Conservation (phyloP, 2,329 filamentous ascomycete species). For the Aspergillus pseudoglaucus region DNA sequence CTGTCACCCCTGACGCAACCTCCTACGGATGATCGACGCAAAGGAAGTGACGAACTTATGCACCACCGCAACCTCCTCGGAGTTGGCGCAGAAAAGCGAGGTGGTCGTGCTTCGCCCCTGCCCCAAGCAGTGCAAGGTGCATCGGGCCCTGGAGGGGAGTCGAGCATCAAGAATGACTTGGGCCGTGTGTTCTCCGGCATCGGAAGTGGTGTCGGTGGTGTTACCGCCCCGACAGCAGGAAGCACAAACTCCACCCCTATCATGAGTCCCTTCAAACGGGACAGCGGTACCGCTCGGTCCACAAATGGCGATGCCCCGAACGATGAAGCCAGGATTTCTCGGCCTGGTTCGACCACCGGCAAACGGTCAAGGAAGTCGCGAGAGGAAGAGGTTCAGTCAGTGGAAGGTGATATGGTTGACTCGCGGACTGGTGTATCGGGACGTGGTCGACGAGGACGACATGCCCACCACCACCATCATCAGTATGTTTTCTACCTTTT, state of each 20-base stretch:
- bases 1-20: conserved; percentile 20
- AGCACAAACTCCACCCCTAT: conserved; percentile 51
- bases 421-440: conserved; percentile 54
- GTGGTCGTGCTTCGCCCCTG: conserved; percentile 76
- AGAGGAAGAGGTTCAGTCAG: conserved; percentile 61
- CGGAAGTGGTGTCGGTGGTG: conserved; percentile 59
- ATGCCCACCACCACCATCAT: conserved; percentile 54
- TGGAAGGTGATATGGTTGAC: conserved; percentile 59
- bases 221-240: conserved; percentile 42
- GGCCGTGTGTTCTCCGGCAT: conserved; percentile 95
- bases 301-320: conserved; percentile 30
- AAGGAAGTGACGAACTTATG: conserved; percentile 50
- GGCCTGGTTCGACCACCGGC: conserved; percentile 44
- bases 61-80: conserved; percentile 65
- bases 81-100: conserved; percentile 66
- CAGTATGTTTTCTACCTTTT: conserved; percentile 39
- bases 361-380: conserved; percentile 63
- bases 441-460: conserved; percentile 59
- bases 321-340: conserved; percentile 36
- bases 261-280: conserved; percentile 46
- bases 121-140: conserved; percentile 92
- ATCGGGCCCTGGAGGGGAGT: conserved; percentile 71
- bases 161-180: conserved; percentile 90
- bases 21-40: conserved; percentile 35
- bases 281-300: conserved; percentile 42